Conservation (phyloP, 2,329 filamentous ascomycete species). For the Chalara sp. region DNA sequence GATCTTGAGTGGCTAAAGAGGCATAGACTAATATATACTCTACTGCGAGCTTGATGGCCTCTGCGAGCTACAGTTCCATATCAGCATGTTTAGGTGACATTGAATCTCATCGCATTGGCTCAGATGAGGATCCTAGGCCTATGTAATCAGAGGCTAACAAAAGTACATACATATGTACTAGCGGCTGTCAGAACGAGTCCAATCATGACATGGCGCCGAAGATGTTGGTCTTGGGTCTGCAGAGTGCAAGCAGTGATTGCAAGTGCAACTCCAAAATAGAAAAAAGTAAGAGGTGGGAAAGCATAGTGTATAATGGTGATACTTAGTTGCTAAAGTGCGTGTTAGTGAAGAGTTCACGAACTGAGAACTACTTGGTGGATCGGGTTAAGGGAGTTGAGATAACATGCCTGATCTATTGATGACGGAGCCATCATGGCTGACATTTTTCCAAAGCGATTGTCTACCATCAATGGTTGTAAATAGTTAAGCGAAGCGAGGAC, state of each 20-base stretch:
- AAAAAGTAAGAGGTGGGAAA: conserved; percentile 49
- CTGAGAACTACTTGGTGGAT: neutral
- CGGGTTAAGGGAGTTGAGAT: neutral
- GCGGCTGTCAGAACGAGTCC: conserved; percentile 30
- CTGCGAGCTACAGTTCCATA: too few relatives aligned
- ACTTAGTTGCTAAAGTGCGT: neutral
- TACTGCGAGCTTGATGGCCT: too few relatives aligned
- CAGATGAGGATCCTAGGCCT: too few relatives aligned
- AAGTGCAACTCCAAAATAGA: conserved; percentile 48
- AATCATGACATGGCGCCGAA: conserved; percentile 37
- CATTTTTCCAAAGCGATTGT: neutral
- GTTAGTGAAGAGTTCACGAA: neutral
- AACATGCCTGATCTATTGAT: neutral
- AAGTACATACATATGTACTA: conserved; percentile 36
- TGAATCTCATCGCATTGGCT: too few relatives aligned
- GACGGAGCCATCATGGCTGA: neutral
- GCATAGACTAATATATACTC: too few relatives aligned
- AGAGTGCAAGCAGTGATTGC: conserved; percentile 46
- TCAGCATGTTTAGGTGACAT: too few relatives aligned
- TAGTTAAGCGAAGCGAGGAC: too few relatives aligned
- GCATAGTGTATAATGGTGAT: conserved; percentile 43
- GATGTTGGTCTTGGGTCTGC: conserved; percentile 38
- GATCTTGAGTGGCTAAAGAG: neutral
- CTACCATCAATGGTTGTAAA: neutral
- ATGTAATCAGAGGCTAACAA: conserved; percentile 22